phyloP scores from a whole-genome alignment of 2,329 filamentous ascomycete species.

The Lojkania enalia region DNA sequence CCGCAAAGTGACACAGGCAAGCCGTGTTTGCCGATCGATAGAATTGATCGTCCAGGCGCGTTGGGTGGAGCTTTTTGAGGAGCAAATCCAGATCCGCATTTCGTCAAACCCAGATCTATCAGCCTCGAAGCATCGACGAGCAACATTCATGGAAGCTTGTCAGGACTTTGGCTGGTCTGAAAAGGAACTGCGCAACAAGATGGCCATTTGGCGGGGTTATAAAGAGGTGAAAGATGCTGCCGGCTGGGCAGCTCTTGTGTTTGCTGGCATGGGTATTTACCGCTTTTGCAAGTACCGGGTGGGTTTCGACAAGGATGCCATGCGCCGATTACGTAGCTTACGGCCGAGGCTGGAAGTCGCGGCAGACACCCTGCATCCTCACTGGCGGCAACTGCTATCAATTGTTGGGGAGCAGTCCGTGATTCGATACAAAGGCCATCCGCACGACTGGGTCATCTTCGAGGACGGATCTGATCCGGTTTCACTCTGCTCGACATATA shows the following conservation, averaged over 20 bases:
- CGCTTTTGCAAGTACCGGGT: conserved; percentile 64
- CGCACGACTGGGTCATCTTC: conserved; percentile 57
- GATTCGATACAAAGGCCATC: conserved; percentile 52
- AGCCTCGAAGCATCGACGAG: conserved; percentile 55
- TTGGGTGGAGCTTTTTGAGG: conserved; percentile 60
- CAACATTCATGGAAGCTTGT: conserved; percentile 58
- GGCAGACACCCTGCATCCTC: conserved; percentile 57
- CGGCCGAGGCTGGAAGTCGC: conserved; percentile 56
- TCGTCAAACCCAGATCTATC: conserved; percentile 48
- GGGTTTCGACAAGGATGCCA: conserved; percentile 47
- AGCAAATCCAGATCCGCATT: conserved; percentile 51
- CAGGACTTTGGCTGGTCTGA: conserved; percentile 59
- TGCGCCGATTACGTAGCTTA: conserved; percentile 52
- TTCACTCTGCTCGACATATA: conserved; percentile 52
- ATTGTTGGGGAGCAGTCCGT: conserved; percentile 51
- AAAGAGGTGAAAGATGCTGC: conserved; percentile 61
- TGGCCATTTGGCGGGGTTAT: conserved; percentile 61
- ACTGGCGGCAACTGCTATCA: conserved; percentile 56
- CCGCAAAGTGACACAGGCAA: conserved; percentile 53
- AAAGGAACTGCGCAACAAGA: conserved; percentile 60
- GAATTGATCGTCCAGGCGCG: conserved; percentile 56
- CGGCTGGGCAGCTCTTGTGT: conserved; percentile 60
- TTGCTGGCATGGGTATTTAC: conserved; percentile 62
- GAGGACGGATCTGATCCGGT: conserved; percentile 50
- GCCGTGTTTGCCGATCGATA: conserved; percentile 55